Base-by-base conservation (phyloP, 2,329 filamentous ascomycete genomes). In the Periconia sp. region DNA sequence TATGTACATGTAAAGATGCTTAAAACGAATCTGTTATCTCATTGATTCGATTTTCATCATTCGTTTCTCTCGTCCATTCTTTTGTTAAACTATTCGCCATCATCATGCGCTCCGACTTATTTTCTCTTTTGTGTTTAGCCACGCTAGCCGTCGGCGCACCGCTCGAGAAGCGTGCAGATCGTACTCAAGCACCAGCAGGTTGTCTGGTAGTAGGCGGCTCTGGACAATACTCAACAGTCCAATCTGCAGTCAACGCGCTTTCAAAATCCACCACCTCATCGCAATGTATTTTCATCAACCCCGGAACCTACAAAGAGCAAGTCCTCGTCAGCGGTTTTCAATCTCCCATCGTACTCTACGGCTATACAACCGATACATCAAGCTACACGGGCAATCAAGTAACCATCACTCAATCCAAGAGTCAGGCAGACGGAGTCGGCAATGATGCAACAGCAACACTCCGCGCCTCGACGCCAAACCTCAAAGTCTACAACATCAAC, bases 401-500 rank as follows among this genome's bases (percentile, higher is more conserved):
- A 19, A 87, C 79, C 56, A 80, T 82, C 61, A 81, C 77, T 15
- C 75, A 77, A 33, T 71, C 68, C 41, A 72, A 74, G 50, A 76
- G 75, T 55, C 81, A 83, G 47, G 76, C 78, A 17, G 70, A 78
- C 51, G 75, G 75, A 0, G 58, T 77, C 41, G 79, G 47, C 53
- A 82, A 88, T 57, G 85, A 87, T 57, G 65, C 70, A 53, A 85
- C 79, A 5, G 78, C 72, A 3, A 82, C 81, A 1, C 67, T 82
- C n/a, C 74, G 79, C 13, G 78, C 76, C 9, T 71, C 68, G 60
- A 77, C 81, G 0, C 64, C 70, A 6, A 78, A 82, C 60, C 78
- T 87, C 54, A 82, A 81, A 59, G 72, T 87, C 17, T 88, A 88
- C 74, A 88, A 88, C 58, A 76, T 88, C 66, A 84, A 85, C 65